Conservation (phyloP, 306 rosid species). For the Betula pendula region DNA sequence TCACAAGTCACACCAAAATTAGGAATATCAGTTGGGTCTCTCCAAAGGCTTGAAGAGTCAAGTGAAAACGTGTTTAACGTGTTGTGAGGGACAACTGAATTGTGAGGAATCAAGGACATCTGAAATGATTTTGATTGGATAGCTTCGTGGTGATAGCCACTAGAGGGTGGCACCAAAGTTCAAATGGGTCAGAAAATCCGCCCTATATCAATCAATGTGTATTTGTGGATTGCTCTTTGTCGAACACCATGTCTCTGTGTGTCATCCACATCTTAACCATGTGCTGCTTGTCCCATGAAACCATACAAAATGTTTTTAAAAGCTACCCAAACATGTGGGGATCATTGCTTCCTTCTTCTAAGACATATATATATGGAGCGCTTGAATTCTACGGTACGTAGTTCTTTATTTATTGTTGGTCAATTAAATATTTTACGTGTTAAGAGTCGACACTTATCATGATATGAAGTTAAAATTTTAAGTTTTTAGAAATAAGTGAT, state of each 20-base stretch:
- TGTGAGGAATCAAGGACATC: neutral
- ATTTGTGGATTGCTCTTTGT: neutral
- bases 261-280: too few relatives aligned
- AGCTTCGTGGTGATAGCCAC: neutral
- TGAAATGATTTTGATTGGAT: neutral
- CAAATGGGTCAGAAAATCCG: neutral
- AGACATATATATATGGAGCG: too few relatives aligned
- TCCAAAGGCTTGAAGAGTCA: neutral
- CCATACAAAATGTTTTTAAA: neutral
- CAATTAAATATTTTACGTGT: too few relatives aligned
- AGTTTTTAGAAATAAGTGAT: too few relatives aligned
- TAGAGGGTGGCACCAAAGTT: neutral
- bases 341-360: too few relatives aligned
- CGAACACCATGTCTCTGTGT: neutral
- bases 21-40: too few relatives aligned
- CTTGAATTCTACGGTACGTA: too few relatives aligned
- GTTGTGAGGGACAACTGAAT: neutral
- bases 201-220: neutral
- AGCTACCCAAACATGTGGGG: neutral
- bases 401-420: too few relatives aligned
- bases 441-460: too few relatives aligned
- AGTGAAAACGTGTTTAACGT: neutral
- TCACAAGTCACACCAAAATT: too few relatives aligned
- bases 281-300: neutral
- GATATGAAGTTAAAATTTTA: too few relatives aligned